Conservation (phyloP, 371 early-diverging fungal species). For the Mortierella sp. region DNA sequence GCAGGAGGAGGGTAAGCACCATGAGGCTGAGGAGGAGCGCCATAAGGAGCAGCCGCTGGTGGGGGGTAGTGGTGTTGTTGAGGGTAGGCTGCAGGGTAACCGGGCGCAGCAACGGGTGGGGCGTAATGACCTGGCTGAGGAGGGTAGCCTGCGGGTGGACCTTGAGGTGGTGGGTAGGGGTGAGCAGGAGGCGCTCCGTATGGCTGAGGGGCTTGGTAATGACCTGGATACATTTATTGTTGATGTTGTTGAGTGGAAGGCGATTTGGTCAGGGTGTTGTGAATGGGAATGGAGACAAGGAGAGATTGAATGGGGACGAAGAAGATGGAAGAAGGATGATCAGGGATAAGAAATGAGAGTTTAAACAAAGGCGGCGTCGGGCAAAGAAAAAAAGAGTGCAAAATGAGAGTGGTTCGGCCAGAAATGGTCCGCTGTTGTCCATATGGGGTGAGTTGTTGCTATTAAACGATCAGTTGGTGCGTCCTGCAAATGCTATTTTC, state of each 20-base stretch:
- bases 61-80: conserved; percentile 25
- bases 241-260: not conserved
- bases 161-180: not conserved
- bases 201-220: conserved; percentile 24
- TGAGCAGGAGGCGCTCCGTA: conserved; percentile 37
- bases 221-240: conserved; percentile 34
- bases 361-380: not conserved
- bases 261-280: not conserved
- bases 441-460: not conserved
- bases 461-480: not conserved
- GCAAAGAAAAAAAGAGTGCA: not conserved
- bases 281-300: not conserved
- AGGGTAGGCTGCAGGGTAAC: conserved; percentile 16
- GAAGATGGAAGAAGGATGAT: not conserved
- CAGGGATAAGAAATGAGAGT: not conserved
- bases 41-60: conserved; percentile 15
- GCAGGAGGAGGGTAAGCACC: conserved; percentile 26
- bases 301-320: not conserved
- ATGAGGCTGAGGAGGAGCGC: not conserved
- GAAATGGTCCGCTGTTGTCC: not conserved
- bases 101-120: conserved; percentile 16
- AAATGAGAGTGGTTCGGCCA: not conserved
- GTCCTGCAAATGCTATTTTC: not conserved
- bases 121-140: conserved; percentile 6
- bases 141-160: not conserved